Percentiles rank a stretch among this genome's conserved stretches.
Conservation (phyloP, 768 basidiomycete species). For the Lactarius indigo region DNA sequence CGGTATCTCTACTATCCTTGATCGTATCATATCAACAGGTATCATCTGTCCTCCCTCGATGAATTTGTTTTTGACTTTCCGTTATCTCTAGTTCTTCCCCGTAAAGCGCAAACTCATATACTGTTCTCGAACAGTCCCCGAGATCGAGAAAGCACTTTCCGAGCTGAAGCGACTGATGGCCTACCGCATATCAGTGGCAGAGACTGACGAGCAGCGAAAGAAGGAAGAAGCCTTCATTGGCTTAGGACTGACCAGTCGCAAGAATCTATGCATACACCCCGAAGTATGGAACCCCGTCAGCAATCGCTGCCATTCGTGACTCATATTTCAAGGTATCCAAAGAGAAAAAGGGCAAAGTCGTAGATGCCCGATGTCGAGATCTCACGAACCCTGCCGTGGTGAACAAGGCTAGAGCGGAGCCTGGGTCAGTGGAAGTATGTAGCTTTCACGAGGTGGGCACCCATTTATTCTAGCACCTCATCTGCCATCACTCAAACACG, state of each 20-base stretch:
- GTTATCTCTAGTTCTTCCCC: constrained; percentile 70
- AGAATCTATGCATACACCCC: constrained; percentile 95
- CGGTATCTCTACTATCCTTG: constrained; percentile 89
- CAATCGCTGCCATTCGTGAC: background rate
- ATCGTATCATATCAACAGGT: constrained; percentile 99
- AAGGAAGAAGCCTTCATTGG: constrained; percentile 85
- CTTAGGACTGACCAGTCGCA: constrained; percentile 89
- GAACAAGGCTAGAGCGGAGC: constrained; percentile 79
- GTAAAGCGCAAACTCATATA: constrained; percentile 93
- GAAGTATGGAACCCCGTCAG: constrained; percentile 51
- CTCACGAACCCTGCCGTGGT: constrained; percentile 81
- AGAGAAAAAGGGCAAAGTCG: constrained; percentile 97
- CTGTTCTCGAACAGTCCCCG: constrained; percentile 98
- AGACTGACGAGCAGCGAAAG: constrained; percentile 66
- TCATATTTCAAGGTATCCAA: constrained; percentile 67
- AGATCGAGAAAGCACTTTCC: constrained; percentile 96
- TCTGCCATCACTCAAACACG: background rate
- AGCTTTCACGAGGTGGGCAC: constrained; percentile 87
- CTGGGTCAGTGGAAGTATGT: constrained; percentile 88
- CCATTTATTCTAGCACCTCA: constrained; percentile 12
- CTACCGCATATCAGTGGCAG: constrained; percentile 72
- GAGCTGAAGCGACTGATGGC: constrained; percentile 93
- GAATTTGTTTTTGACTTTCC: background rate
- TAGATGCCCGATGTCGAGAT: constrained; percentile 96
- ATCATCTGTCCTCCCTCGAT: background rate